Evolutionary conservation across 208 protist species (phyloP), one percentile per base, ranked within the genome.

Genomic region (Trypanosomatidae sp.): DNA sequence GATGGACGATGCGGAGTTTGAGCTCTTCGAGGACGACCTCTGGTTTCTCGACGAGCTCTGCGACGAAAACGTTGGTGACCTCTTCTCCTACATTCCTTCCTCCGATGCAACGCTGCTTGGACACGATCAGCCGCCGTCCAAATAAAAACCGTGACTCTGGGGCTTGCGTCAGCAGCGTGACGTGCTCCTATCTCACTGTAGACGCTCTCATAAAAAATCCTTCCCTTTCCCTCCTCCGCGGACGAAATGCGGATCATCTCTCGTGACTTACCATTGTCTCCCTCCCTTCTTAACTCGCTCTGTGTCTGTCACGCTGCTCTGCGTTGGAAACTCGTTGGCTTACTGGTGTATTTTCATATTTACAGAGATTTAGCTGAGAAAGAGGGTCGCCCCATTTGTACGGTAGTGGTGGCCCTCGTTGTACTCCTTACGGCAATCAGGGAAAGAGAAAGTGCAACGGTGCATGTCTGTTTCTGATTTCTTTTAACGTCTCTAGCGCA

Each of bases 31-130:
- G 25, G 86, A 91, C 43, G 91, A 95, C 55, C 78, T 95, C 52
- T 81, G 80, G 66, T 95, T 95, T 69, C 83, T 95, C 19, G 89
- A 93, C 62, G 88, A 95, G 72, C 73, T 92, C 41, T 86, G 86
- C 58, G 87, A 88, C 58, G 91, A 93, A 62, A 81, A 79, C 52
- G 66, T 76, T 5, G 75, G 76, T 0, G 91, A 95, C 53, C 73
- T 91, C 56, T 86, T 84, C 52, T 80, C 80, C n/a, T 93, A 84
- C 69, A 90, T 95, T 64, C 89, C 89, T 17, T 88, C 89, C 15
- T 69, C 84, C 8, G 91, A 93, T 62, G 73, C 79, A 0, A 67
- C 68, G 15, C 71, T 84, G 25, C 69, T 84, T 28, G 76, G 69
- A 15, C 75, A 69, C 41, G 80, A 84, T 44, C 7, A 77, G 69